A percentile compares a stretch with the other conserved stretches of the same genome.
phyloP scores from a whole-genome alignment of 2,329 filamentous ascomycete genomes.

The Balansia obtecta region DNA sequence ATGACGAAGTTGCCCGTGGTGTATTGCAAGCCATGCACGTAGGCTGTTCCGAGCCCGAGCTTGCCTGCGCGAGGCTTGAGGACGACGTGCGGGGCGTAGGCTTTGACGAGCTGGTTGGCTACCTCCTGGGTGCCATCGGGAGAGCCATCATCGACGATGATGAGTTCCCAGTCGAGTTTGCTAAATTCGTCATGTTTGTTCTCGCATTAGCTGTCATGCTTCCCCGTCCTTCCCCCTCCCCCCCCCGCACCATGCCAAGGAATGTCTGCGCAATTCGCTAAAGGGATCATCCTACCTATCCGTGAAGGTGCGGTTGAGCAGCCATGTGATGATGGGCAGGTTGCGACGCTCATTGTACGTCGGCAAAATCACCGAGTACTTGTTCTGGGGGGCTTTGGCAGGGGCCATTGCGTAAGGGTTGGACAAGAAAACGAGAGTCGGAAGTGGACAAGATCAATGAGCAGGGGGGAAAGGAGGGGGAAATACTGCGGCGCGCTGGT shows the following conservation, averaged over 20 bases:
- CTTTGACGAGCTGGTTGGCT: conserved; percentile 78
- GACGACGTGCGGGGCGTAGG: conserved; percentile 67
- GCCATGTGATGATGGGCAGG: conserved; percentile 88
- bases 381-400: conserved; percentile 40
- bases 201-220: background rate
- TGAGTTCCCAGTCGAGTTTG: conserved; percentile 90
- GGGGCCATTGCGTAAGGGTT: conserved; percentile 31
- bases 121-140: conserved; percentile 90
- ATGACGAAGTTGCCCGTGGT: conserved; percentile 89
- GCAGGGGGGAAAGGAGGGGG: background rate
- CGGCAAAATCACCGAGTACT: conserved; percentile 94
- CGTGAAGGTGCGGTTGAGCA: conserved; percentile 84
- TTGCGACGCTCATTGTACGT: conserved; percentile 98
- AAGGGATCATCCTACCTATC: conserved; percentile 48
- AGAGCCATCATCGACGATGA: conserved; percentile 96
- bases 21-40: conserved; percentile 88
- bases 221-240: too few relatives aligned
- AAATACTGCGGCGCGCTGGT: background rate
- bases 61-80: conserved; percentile 88
- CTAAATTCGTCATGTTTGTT: conserved; percentile 29
- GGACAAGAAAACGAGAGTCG: conserved; percentile 1
- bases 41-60: conserved; percentile 91
- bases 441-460: background rate
- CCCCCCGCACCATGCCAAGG: too few relatives aligned
- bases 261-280: background rate